phyloP scores from a whole-genome alignment of 345 rosid genomes.

The Aquilaria yunnanensis region DNA sequence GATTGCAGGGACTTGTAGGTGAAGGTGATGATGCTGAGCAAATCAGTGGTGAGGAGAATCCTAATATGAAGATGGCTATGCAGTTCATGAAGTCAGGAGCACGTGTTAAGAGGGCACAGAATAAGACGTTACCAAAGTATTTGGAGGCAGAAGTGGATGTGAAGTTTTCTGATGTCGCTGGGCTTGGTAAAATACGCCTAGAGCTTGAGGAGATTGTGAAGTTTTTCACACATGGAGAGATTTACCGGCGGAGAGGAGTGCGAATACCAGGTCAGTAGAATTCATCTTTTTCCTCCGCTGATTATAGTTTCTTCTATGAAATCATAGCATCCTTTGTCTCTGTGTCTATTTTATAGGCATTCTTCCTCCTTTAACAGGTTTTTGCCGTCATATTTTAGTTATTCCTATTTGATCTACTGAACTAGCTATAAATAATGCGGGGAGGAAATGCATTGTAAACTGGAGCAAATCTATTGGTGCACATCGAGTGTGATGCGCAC shows the following conservation, averaged over 20 bases:
- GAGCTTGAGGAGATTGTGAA: conserved; percentile 96
- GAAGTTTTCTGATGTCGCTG: conserved; percentile 87
- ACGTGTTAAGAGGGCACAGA: conserved; percentile 63
- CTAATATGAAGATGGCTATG: conserved; percentile 71
- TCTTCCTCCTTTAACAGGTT: too few species aligned
- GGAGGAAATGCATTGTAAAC: too few species aligned
- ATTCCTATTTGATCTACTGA: too few species aligned
- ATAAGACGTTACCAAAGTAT: conserved; percentile 74
- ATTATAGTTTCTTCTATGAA: too few species aligned
- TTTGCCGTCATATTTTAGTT: too few species aligned
- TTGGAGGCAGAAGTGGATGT: conserved; percentile 86
- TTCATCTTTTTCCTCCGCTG: too few species aligned
- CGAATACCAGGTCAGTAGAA: conserved; percentile 67
- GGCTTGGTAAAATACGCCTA: conserved; percentile 89
- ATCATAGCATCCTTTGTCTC: too few species aligned
- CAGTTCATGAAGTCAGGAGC: conserved; percentile 99
- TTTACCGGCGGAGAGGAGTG: conserved; percentile 90
- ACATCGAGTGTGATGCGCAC: too few species aligned
- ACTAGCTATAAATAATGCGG: too few species aligned
- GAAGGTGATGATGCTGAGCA: conserved; percentile 52
- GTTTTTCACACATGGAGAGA: conserved; percentile 95
- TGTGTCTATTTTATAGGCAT: too few species aligned
- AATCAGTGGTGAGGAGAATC: conserved; percentile 61
- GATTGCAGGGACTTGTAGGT: conserved; percentile 60
- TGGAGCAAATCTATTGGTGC: too few species aligned